phyloP scores from a whole-genome alignment of 2,329 filamentous ascomycete genomes.

The Monilinia polystroma region DNA sequence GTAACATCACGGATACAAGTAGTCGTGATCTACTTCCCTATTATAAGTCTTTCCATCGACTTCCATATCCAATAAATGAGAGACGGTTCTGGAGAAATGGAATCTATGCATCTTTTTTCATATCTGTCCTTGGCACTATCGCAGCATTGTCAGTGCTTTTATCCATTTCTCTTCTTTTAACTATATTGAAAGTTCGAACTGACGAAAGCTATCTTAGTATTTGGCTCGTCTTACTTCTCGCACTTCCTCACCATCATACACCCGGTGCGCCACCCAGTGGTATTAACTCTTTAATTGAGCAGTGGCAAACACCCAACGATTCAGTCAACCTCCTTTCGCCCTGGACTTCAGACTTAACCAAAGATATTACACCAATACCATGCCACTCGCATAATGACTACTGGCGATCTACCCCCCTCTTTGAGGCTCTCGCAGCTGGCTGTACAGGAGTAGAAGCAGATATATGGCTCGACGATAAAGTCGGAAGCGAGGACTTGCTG shows the following conservation, averaged over 20 bases:
- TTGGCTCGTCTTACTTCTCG: not conserved
- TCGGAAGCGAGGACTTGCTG: slow-evolving; percentile 44
- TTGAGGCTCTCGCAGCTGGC: slow-evolving; percentile 55
- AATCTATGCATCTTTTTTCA: not conserved
- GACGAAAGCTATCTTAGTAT: not conserved
- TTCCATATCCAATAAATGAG: not conserved
- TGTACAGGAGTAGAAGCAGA: slow-evolving; percentile 59
- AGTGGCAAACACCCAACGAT: not conserved
- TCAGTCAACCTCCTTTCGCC: not conserved
- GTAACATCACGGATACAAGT: not conserved
- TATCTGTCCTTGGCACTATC: not conserved
- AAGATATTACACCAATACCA: slow-evolving; percentile 9
- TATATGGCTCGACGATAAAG: slow-evolving; percentile 57
- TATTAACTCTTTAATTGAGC: slow-evolving; percentile 3
- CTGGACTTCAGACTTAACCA: slow-evolving; percentile 7
- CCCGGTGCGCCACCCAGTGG: not conserved
- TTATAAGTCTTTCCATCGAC: not conserved
- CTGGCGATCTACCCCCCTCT: slow-evolving; percentile 47
- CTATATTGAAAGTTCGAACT: not conserved
- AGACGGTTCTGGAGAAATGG: not conserved
- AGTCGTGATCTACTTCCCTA: not conserved
- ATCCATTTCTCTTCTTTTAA: not conserved
- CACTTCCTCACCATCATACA: not conserved
- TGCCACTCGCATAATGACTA: slow-evolving; percentile 57
- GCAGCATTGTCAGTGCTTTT: slow-evolving; percentile 13